Evolutionary conservation across 352 stramenopile genomes (phyloP).

Genomic region (Aphanomyces stellatus): DNA sequence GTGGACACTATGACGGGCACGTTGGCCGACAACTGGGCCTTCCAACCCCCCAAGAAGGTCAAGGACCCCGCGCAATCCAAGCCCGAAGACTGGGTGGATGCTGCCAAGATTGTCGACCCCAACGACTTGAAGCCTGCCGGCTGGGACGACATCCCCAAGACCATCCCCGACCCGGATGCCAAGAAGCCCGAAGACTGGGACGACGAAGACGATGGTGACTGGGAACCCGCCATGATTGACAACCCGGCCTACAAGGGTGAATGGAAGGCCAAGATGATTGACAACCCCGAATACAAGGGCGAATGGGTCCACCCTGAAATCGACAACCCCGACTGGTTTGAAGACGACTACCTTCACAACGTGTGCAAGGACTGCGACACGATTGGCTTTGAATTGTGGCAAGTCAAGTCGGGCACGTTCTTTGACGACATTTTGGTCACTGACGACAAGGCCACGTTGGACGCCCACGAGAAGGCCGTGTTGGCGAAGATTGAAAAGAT

Average conservation of each 20-base stretch:
- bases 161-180: conserved; percentile 96
- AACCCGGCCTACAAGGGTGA: conserved; percentile 98
- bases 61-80: conserved; percentile 95
- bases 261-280: conserved; percentile 97
- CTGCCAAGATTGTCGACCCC: conserved; percentile 90
- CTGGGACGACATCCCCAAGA: conserved; percentile 93
- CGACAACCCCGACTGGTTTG: conserved; percentile 95
- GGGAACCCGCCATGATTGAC: conserved; percentile 91
- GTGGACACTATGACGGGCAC: conserved; percentile 88
- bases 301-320: conserved; percentile 96
- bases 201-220: conserved; percentile 98
- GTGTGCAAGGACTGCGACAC: conserved; percentile 93
- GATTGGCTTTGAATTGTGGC: conserved; percentile 99
- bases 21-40: conserved; percentile 94
- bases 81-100: conserved; percentile 97
- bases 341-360: conserved; percentile 92
- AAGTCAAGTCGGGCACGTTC: conserved; percentile 96
- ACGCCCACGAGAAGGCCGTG: conserved; percentile 93
- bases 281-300: conserved; percentile 99
- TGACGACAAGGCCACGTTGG: conserved; percentile 94
- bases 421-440: conserved; percentile 99
- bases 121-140: conserved; percentile 94
- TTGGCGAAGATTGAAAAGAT: conserved; percentile 83
- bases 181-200: conserved; percentile 98
- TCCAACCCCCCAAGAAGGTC: conserved; percentile 94